phyloP scores from a whole-genome alignment of 1,284 basidiomycete species.

The Dichomitus squalens region DNA sequence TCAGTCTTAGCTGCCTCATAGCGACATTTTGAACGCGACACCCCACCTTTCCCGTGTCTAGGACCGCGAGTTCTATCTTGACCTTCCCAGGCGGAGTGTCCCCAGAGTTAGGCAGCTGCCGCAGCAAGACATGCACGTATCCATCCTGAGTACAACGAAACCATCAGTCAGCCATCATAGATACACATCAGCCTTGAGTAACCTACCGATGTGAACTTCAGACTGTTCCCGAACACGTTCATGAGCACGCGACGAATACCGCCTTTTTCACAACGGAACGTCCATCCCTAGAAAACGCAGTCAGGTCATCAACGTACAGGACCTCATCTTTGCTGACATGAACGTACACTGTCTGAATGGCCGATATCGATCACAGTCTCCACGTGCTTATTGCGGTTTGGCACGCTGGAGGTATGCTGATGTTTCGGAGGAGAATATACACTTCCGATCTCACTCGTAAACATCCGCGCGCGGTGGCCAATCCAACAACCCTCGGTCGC shows the following conservation, averaged over 20 bases:
- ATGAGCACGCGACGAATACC: conserved; percentile 91
- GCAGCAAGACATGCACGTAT: conserved; percentile 85
- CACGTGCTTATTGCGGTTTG: conserved; percentile 48
- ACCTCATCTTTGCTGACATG: not conserved
- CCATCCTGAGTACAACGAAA: conserved; percentile 58
- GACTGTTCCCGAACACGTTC: conserved; percentile 94
- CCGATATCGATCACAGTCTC: conserved; percentile 92
- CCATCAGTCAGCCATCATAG: conserved; percentile 10
- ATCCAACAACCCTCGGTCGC: conserved; percentile 96
- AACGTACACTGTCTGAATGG: conserved; percentile 62
- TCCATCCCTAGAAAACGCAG: conserved; percentile 70
- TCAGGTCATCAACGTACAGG: not conserved
- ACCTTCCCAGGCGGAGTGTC: conserved; percentile 59
- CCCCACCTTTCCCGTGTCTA: conserved; percentile 86
- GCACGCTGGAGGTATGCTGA: conserved; percentile 40
- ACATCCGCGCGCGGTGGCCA: conserved; percentile 83
- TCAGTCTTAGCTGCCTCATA: not conserved
- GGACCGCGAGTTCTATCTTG: conserved; percentile 84
- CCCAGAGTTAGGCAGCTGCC: conserved; percentile 64
- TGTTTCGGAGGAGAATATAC: conserved; percentile 83
- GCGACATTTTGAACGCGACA: not conserved
- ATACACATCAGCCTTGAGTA: conserved; percentile 5
- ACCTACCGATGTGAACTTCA: conserved; percentile 85
- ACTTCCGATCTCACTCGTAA: conserved; percentile 83
- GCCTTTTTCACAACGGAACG: conserved; percentile 87